Base-by-base conservation (phyloP, 1,284 basidiomycete species). In the Cutaneotrichosporon sp. region DNA sequence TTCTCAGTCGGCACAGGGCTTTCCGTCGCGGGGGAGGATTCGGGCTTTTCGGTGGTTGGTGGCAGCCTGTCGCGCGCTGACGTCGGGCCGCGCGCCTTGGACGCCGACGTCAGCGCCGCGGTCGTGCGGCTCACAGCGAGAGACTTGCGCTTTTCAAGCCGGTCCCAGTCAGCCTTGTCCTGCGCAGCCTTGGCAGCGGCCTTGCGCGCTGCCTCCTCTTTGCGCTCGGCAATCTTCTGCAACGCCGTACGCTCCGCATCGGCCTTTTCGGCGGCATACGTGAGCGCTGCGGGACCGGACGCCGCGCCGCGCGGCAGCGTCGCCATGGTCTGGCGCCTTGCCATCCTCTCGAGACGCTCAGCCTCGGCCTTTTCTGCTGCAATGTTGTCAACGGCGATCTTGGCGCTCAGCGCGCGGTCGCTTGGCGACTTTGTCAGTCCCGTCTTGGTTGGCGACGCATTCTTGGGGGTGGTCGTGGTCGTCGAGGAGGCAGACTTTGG, bases 331-430 rank as follows among this genome's bases (percentile, higher is more conserved):
- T 36, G 30, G 3, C 43, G 30, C 4, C 43, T 30, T n/a, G 43
- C 33, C 18, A n/a, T 17, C 18, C 30, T 44, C n/a, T 45, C 43
- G 18, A 35, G 33, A 33, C 43, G 43, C 33, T 45, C 43, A 7
- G 43, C 43, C 43, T 45, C 43, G 17, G 33, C 33, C 43, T 45
- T 45, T 12, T 45, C 43, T 8, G 43, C 43, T 4, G 43, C 33
- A 17, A 33, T 33, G 33, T 45, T 45, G 30, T 30, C 43, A 2
- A 33, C 43, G 18, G 18, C 33, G 14, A 45, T 35, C 43, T 45
- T 45, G 43, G 30, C 43, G 12, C 30, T 33, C 23, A 45, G 43
- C 33, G 33, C 43, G 33, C 43, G 43, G 33, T 45, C 43, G 33
- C 43, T 33, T 2, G 43, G 30, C 26, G 26, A 30, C 26, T 30